Conservation (phyloP, 2,329 filamentous ascomycete genomes). For the Capronia epimyces region DNA sequence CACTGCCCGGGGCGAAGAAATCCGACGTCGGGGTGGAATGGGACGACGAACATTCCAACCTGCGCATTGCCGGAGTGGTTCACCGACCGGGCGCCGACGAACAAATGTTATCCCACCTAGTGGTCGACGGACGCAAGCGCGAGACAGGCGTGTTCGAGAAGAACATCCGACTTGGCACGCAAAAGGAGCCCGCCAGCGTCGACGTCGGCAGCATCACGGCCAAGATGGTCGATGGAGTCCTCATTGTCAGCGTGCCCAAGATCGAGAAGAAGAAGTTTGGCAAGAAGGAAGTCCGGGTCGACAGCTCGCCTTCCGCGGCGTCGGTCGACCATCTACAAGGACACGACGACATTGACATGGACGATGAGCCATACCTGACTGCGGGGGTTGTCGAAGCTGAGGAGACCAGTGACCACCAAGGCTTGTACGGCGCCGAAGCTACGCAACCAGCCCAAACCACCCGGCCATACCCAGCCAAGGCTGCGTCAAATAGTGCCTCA, state of each 20-base stretch:
- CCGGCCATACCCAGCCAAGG: conserved; percentile 4
- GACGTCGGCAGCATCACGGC: conserved; percentile 65
- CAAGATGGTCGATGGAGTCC: conserved; percentile 71
- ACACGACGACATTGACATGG: conserved; percentile 32
- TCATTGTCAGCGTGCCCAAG: conserved; percentile 74
- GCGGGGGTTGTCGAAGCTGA: neutral
- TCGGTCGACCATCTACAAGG: conserved; percentile 13
- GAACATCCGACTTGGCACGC: conserved; percentile 54
- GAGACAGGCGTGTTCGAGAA: conserved; percentile 70
- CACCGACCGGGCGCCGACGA: conserved; percentile 67
- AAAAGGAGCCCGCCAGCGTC: conserved; percentile 54
- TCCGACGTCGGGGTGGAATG: conserved; percentile 72
- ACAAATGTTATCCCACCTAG: conserved; percentile 58
- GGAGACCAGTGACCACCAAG: conserved; percentile 42
- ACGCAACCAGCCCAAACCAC: neutral
- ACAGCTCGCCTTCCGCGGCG: conserved; percentile 10
- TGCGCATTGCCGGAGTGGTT: conserved; percentile 67
- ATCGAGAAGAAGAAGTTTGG: conserved; percentile 53
- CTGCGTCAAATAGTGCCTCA: neutral
- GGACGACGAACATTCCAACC: conserved; percentile 60
- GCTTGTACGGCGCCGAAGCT: conserved; percentile 18
- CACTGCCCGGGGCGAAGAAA: conserved; percentile 73
- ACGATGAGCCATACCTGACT: conserved; percentile 45
- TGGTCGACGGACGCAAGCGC: conserved; percentile 65
- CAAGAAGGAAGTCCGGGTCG: conserved; percentile 45